Evolutionary conservation across 2,329 filamentous ascomycete genomes (phyloP), one percentile per base, ranked within the genome.

Genomic region (Leptoxyphium fumago): DNA sequence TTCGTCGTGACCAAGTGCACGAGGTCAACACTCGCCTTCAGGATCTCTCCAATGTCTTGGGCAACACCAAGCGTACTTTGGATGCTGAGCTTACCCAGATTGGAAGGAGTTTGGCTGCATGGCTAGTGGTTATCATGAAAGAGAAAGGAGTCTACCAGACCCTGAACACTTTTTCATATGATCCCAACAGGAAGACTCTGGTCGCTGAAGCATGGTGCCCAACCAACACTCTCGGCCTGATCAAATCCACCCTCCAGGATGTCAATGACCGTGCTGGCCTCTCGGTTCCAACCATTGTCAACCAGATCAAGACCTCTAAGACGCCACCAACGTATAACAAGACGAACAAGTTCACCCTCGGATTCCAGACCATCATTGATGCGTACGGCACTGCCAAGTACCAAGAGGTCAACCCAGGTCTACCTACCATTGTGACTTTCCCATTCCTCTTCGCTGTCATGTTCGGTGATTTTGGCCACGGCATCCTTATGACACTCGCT

Each of bases 371-470:
- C 46, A 98, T 98, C 62, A 93, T 98, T 63, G 89, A 98, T 57
- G 91, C 93, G 26, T 98, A 98, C 60, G 93, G 91, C 59, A 95
- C 91, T 38, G 84, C 91, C 48, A 96, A 94, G 52, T 98, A 98
- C 66, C 84, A 84, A 54, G 91, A 98, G 68, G 84, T 95, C 63
- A 98, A 98, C 67, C 91, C 91, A 45, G 89, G 87, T 49, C 74
- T 98, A 17, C 89, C 89, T 32, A 91, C 94, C 42, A 87, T 96
- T 53, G 81, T 98, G 50, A 98, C 91, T 5, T 98, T 98, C 66
- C 91, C 93, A n/a, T 98, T 98, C 72, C 73, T 98, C 49, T 98
- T 98, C 61, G 91, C 91, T 41, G 91, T 98, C 76, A 98, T 98
- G 91, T 98, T 98, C 61, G 93, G 91, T 71, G 91, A 98, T 65